Base-by-base conservation (phyloP, 257 asterid genomes). In the Verbena officinalis region DNA sequence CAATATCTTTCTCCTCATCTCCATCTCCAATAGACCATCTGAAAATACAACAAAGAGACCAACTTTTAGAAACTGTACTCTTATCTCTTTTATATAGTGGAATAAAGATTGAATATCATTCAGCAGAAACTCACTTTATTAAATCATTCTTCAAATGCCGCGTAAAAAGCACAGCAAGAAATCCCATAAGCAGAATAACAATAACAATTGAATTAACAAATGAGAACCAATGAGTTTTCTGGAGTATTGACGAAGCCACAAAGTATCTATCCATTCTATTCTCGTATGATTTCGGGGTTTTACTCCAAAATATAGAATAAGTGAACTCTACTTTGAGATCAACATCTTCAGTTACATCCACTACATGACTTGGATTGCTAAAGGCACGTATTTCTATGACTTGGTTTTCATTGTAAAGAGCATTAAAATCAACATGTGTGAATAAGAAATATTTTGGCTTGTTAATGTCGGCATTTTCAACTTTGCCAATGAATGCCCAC, bases 401-500 rank as follows among this genome's bases (percentile, higher is more conserved):
- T 62, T 87, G 97, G 62, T 82, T 69, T 68, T 61, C 86, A 39
- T 73, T 86, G 80, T 93, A 82, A 36, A 81, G 84, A 75, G 74
- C 91, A 77, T 84, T 78, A 62, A 93, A 93, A 59, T 78, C 88
- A 55, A 86, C 78, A 65, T 86, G 91, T 39, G 79, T 82, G 67
- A 93, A 93, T 51, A 93, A 78, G 54, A 80, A 84, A 76, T 76
- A 79, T 68, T 77, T 84, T 44, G 77, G 81, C 52, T 82, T 83
- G 73, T 72, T 80, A 48, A 76, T 67, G 5, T 71, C 83, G 24
- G 50, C 45, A 10, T 81, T 78, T 82, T 93, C 96, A 72, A 84
- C 82, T 81, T 90, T 93, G 59, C 99, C 97, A 16, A 93, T 61
- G 81, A 84, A 90, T 45, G 90, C 99, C 99, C 97, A 93, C 33